Evolutionary conservation across 2,329 filamentous ascomycete genomes (phyloP).

Genomic region (Nectriaceae sp.): DNA sequence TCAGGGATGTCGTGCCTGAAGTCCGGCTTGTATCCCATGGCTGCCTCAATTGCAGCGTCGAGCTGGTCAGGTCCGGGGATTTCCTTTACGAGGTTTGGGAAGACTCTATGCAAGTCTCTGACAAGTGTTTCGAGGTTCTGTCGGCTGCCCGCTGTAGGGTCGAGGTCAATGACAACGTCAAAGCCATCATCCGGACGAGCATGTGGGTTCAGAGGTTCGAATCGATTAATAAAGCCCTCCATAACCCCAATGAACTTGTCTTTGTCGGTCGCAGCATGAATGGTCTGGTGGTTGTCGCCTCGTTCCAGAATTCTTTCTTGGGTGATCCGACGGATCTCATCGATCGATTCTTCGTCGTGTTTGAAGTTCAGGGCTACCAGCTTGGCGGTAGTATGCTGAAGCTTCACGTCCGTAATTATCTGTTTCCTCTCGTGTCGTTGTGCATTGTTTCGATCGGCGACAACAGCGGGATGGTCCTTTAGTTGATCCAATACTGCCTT

Average conservation of each 20-base stretch:
- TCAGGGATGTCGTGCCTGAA: slow-evolving; percentile 75
- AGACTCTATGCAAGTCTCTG: slow-evolving; percentile 69
- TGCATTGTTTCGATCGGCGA: slow-evolving; percentile 95
- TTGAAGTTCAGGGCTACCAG: slow-evolving; percentile 89
- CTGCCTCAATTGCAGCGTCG: slow-evolving; percentile 75
- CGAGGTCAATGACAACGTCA: slow-evolving; percentile 81
- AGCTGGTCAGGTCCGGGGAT: slow-evolving; percentile 74
- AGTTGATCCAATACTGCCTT: slow-evolving; percentile 68
- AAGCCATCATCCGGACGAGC: slow-evolving; percentile 77
- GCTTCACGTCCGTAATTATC: slow-evolving; percentile 75
- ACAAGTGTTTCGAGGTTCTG: slow-evolving; percentile 84
- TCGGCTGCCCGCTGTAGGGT: slow-evolving; percentile 75
- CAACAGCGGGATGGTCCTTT: slow-evolving; percentile 67
- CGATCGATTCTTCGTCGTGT: slow-evolving; percentile 75
- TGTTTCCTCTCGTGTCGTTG: slow-evolving; percentile 85
- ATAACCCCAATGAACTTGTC: slow-evolving; percentile 85
- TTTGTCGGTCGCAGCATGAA: slow-evolving; percentile 76
- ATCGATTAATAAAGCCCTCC: slow-evolving; percentile 88
- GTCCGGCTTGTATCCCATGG: slow-evolving; percentile 75
- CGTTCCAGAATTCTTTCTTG: slow-evolving; percentile 77
- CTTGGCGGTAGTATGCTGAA: slow-evolving; percentile 62
- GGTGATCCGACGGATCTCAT: slow-evolving; percentile 73
- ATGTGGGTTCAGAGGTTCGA: slow-evolving; percentile 73
- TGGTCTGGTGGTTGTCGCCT: slow-evolving; percentile 97
- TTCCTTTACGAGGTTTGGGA: slow-evolving; percentile 72